These are phyloP conservation scores for Russula lepida DNA, from an alignment of 768 basidiomycete species.

Conservation along the genomic window DNA sequence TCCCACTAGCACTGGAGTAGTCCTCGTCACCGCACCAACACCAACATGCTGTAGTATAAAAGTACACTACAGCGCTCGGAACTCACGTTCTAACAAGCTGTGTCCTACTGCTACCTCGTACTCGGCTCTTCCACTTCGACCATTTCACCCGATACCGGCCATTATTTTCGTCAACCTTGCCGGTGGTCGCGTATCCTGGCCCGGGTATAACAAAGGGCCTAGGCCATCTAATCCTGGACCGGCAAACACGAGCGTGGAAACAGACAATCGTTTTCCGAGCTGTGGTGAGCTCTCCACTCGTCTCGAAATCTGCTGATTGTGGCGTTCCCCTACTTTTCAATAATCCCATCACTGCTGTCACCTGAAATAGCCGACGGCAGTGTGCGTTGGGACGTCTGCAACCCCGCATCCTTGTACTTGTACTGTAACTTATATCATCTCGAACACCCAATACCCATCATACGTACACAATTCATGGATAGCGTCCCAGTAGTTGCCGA, in stretches of 20 bases:
- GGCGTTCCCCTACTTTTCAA: constrained; percentile 10
- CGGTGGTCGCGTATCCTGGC: background rate
- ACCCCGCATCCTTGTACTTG: background rate
- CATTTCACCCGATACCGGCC: background rate
- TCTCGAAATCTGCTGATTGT: background rate
- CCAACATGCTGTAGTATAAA: background rate
- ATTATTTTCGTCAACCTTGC: background rate
- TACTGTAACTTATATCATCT: background rate
- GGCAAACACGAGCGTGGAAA: background rate
- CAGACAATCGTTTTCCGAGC: background rate
- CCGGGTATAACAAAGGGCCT: background rate
- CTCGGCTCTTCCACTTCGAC: background rate
- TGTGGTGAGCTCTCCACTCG: background rate
- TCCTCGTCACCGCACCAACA: background rate
- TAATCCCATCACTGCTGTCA: background rate
- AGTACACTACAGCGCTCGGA: background rate
- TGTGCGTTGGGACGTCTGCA: background rate
- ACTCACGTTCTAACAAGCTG: background rate
- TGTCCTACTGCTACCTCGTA: background rate
- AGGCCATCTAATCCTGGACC: background rate
- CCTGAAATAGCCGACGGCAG: background rate
- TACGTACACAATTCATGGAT: background rate
- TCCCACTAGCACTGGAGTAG: no score
- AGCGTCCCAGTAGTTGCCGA: background rate
- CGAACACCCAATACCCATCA: background rate